Percentiles rank a stretch among this genome's conserved stretches.
phyloP scores from a whole-genome alignment of 768 basidiomycete species.

The Podaxis sp. region DNA sequence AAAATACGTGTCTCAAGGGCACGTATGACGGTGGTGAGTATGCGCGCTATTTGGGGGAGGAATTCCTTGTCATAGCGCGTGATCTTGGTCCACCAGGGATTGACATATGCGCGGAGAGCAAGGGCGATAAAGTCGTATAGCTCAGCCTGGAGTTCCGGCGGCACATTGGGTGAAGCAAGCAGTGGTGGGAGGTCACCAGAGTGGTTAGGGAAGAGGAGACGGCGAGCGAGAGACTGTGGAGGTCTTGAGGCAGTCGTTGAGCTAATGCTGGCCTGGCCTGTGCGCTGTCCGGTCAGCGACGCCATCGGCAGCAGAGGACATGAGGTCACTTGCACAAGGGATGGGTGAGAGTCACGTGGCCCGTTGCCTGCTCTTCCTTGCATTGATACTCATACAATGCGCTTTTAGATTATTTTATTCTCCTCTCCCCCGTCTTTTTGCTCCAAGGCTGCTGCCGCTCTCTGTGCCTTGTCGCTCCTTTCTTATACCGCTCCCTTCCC shows the following conservation, averaged over 20 bases:
- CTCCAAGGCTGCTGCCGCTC: not conserved
- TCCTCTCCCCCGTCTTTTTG: not conserved
- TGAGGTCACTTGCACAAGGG: not conserved
- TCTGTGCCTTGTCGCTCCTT: not conserved
- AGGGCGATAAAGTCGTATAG: slow-evolving; percentile 81
- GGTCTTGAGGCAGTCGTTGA: slow-evolving; percentile 21
- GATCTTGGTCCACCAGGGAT: slow-evolving; percentile 85
- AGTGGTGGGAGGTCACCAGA: slow-evolving; percentile 48
- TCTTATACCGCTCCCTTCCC: not conserved
- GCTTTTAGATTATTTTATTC: not conserved
- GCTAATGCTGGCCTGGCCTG: slow-evolving; percentile 17
- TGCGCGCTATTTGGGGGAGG: slow-evolving; percentile 63
- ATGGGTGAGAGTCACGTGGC: not conserved
- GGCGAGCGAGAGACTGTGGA: slow-evolving; percentile 43
- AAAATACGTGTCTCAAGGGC: slow-evolving; percentile 57
- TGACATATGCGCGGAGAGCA: slow-evolving; percentile 72
- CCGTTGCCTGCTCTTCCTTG: not conserved
- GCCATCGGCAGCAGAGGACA: not conserved
- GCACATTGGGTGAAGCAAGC: slow-evolving; percentile 40
- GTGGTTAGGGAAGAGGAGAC: slow-evolving; percentile 63
- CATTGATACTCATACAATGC: not conserved
- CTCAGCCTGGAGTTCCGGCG: slow-evolving; percentile 61
- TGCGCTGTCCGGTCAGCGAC: not conserved
- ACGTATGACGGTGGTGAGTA: slow-evolving; percentile 58
- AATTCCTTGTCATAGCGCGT: slow-evolving; percentile 83